phyloP scores from a whole-genome alignment of 208 protist species.

The Crithidia acanthocephali region DNA sequence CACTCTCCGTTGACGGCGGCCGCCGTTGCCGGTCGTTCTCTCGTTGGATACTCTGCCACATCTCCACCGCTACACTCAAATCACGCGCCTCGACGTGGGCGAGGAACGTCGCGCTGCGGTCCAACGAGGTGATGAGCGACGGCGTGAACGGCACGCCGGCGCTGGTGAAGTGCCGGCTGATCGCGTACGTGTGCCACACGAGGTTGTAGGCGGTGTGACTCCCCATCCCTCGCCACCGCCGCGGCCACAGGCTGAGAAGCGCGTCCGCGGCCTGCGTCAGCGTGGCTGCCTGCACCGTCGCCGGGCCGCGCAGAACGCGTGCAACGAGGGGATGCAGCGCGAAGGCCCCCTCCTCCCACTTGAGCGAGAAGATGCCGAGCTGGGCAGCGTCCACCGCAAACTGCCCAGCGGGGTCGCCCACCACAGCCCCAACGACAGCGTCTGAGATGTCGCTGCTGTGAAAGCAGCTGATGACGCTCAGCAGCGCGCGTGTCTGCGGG shows the following conservation, averaged over 20 bases:
- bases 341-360: conserved; percentile 73
- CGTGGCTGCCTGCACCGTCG: background rate
- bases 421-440: conserved; percentile 48
- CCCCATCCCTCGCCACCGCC: conserved; percentile 71
- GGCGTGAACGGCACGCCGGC: conserved; percentile 33
- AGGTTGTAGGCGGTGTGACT: conserved; percentile 61
- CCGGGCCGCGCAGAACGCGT: conserved; percentile 33
- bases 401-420: conserved; percentile 42
- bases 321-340: conserved; percentile 68
- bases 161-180: conserved; percentile 35
- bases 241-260: conserved; percentile 70
- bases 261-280: conserved; percentile 37
- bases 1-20: conserved; percentile 38
- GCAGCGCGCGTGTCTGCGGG: conserved; percentile 35
- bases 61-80: conserved; percentile 57
- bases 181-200: conserved; percentile 74
- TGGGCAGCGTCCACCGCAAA: conserved; percentile 50
- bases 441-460: conserved; percentile 65
- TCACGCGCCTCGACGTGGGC: conserved; percentile 67
- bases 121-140: conserved; percentile 51
- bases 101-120: conserved; percentile 74
- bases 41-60: conserved; percentile 58
- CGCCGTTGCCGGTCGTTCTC: conserved; percentile 5
- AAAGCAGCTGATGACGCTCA: conserved; percentile 64
- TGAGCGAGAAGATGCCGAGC: conserved; percentile 61